Percentiles rank a stretch among this genome's conserved stretches.
These are phyloP conservation scores for Fusarium protoensiforme DNA, from an alignment of 2,329 filamentous ascomycete species.

Conservation along the genomic window DNA sequence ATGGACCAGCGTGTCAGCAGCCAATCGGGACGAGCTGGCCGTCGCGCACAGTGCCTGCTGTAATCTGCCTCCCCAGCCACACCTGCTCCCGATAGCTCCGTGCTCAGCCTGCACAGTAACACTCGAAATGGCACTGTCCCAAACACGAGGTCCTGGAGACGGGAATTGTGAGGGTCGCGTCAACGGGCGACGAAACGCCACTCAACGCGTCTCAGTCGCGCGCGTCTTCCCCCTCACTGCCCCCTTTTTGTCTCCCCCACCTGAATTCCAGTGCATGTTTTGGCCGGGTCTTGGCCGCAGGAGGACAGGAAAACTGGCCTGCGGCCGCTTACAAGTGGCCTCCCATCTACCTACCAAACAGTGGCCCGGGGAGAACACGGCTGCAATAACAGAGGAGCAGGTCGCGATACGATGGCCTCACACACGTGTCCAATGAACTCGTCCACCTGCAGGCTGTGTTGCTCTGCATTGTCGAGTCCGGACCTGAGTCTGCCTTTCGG, in stretches of 20 bases:
- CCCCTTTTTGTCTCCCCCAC: conserved; percentile 23
- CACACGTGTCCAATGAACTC: neutral
- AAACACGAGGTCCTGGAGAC: conserved; percentile 3
- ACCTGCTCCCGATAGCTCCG: neutral
- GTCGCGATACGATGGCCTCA: neutral
- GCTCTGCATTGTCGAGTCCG: neutral
- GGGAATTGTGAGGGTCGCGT: conserved; percentile 22
- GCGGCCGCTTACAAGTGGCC: conserved; percentile 9
- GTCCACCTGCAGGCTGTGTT: neutral
- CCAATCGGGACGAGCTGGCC: conserved; percentile 11
- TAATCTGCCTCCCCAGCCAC: neutral
- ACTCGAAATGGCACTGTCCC: neutral
- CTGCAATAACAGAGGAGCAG: conserved; percentile 20
- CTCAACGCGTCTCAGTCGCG: conserved; percentile 41
- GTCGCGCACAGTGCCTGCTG: conserved; percentile 4
- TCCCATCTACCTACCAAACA: neutral
- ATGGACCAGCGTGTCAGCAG: conserved; percentile 17
- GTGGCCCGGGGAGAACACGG: neutral
- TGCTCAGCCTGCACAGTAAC: conserved; percentile 3
- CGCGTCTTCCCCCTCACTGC: conserved; percentile 18
- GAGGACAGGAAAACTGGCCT: conserved; percentile 22
- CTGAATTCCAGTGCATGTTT: conserved; percentile 32
- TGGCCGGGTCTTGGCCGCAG: conserved; percentile 18
- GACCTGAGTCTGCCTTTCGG: neutral
- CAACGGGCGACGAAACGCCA: conserved; percentile 24